Percentiles rank a stretch among this genome's conserved stretches.
Evolutionary conservation across 805 yeast species (phyloP).

Genomic region (Pichia scutulata): DNA sequence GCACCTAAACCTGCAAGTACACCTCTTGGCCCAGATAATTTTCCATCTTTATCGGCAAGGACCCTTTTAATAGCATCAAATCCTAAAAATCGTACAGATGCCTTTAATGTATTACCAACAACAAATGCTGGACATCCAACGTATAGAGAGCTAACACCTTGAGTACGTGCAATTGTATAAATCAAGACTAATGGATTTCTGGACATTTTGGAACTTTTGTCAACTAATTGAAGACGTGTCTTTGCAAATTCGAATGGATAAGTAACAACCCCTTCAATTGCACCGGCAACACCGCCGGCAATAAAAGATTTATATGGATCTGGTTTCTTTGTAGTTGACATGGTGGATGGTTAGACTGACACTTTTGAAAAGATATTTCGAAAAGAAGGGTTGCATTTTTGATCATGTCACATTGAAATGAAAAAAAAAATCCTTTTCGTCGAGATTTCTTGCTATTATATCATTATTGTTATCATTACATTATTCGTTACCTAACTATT

Average conservation of each 20-base stretch:
- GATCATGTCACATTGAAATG: not conserved
- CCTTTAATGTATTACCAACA: slow-evolving; percentile 92
- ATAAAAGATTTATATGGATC: slow-evolving; percentile 78
- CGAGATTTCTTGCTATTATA: not conserved
- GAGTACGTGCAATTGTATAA: slow-evolving; percentile 62
- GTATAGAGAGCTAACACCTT: slow-evolving; percentile 73
- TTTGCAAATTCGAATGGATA: slow-evolving; percentile 97
- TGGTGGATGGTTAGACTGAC: not conserved
- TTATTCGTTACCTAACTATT: not conserved
- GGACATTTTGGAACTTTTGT: slow-evolving; percentile 54
- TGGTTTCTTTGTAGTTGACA: slow-evolving; percentile 27
- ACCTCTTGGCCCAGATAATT: slow-evolving; percentile 83
- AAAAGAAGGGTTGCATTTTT: not conserved
- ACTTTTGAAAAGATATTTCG: not conserved
- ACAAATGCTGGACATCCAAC: slow-evolving; percentile 97
- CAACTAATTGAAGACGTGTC: slow-evolving; percentile 79
- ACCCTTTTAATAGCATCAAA: slow-evolving; percentile 78
- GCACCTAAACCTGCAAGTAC: slow-evolving; percentile 97
- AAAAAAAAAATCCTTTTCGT: not conserved
- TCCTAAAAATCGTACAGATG: slow-evolving; percentile 90
- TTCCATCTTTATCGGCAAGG: slow-evolving; percentile 77
- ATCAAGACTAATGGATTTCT: slow-evolving; percentile 82
- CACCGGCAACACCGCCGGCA: slow-evolving; percentile 97
- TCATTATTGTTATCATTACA: not conserved
- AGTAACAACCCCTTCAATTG: slow-evolving; percentile 84